A percentile compares a stretch with the other conserved stretches of the same genome.
Conservation (phyloP, 2,329 filamentous ascomycete species). For the Colletotrichum kahawae region DNA sequence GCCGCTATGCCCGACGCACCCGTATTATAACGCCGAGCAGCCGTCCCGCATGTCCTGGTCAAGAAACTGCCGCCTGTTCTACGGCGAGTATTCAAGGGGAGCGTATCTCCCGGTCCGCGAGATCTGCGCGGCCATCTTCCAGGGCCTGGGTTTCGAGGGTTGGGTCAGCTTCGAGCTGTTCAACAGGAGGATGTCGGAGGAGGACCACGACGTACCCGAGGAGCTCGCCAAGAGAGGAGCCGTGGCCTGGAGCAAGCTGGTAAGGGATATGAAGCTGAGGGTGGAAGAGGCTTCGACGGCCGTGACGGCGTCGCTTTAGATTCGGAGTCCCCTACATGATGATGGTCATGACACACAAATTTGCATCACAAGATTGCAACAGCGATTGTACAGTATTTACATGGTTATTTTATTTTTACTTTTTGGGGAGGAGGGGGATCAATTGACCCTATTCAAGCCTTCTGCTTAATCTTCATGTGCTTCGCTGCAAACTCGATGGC, state of each 20-base stretch:
- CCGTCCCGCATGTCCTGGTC: conserved; percentile 76
- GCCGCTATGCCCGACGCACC: conserved; percentile 58
- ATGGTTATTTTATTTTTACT: background rate
- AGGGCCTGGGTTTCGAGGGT: conserved; percentile 68
- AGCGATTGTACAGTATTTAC: conserved; percentile 10
- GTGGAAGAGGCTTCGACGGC: conserved; percentile 28
- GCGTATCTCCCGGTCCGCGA: conserved; percentile 72
- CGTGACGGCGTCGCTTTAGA: conserved; percentile 38
- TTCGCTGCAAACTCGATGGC: conserved; percentile 60
- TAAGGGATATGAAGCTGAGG: conserved; percentile 38
- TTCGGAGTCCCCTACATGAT: background rate
- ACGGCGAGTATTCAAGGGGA: conserved; percentile 60
- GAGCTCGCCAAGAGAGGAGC: conserved; percentile 63
- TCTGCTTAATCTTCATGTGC: conserved; percentile 47
- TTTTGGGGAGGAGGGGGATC: background rate
- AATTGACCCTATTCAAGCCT: background rate
- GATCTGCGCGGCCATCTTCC: conserved; percentile 65
- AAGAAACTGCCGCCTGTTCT: conserved; percentile 69
- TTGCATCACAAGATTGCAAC: background rate
- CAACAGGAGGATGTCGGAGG: conserved; percentile 61
- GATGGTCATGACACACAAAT: background rate
- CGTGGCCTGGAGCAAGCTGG: conserved; percentile 56
- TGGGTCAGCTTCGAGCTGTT: conserved; percentile 78
- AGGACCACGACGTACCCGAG: conserved; percentile 53
- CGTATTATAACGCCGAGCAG: conserved; percentile 38